Evolutionary conservation across 2,329 filamentous ascomycete genomes (phyloP), one percentile per base, ranked within the genome.

Genomic region (Sporothrix phasma): DNA sequence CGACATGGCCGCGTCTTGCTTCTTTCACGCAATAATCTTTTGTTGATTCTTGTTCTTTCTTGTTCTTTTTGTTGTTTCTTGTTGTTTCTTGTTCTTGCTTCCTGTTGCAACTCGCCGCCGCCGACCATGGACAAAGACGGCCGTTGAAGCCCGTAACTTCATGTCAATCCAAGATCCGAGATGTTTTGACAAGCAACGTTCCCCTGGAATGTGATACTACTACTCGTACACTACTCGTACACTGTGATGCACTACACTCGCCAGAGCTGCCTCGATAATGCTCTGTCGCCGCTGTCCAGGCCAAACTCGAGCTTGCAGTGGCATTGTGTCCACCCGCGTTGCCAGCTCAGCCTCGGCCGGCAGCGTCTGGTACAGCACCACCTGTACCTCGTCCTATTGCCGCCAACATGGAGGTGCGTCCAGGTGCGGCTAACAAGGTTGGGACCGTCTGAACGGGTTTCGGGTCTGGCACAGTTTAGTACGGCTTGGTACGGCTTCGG

Each of bases 291-390:
- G 70, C 67, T n/a, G 72, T 74, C 78, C 76, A 82, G 37, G 69
- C 71, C 7, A 71, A 69, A 41, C 22, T 77, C 71, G 8, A 26
- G 2, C 6, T n/a, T 4, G 10, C 71, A 71, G 34, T 37, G 6
- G 2, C 70, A 70, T 2, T 74, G 65, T 80, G 77, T 39, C 76
- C 77, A 5, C 70, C 70, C 79, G 82, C 15, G 72, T 69, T 1
- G 81, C 81, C 2, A 87, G 77, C 7, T 72, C 71, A 47, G 82
- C 76, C 24, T 79, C 81, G 4, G 82, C 82, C 34, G 76, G 74
- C 45, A 86, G 73, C 0, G 82, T 82, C 67, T 80, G 79, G 68
- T 82, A 84, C 49, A 83, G 70, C 29, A 83, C 80, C 72, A 80
- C 78, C 69, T 81, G 80, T 2, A 78, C 79, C 69, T 81, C 31